Evolutionary conservation across 2,329 filamentous ascomycete genomes (phyloP), one percentile per base, ranked within the genome.

Genomic region (Truncatella angustata): DNA sequence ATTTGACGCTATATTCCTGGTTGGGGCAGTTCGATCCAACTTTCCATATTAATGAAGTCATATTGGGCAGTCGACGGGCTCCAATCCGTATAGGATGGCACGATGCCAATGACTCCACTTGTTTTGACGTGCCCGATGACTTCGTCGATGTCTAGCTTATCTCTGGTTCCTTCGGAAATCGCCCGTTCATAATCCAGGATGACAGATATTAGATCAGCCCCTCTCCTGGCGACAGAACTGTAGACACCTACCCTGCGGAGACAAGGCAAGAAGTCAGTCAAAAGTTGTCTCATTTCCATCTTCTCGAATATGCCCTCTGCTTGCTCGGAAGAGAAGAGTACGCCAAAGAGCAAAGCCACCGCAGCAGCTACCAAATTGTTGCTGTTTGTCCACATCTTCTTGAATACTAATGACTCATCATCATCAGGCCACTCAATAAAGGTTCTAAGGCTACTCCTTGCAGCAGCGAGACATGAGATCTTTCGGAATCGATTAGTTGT

Each of bases 251-350:
- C 12, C 23, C 40, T 44, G 40, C 40, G 12, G 12, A 44, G 40
- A 18, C 40, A 44, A 14, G 40, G 40, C 40, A 44, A 26, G 16
- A 44, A 44, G 21, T 44, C 21, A n/a, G 12, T 44, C 3, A 44
- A 23, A 10, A 44, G 40, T 44, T 44, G 40, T 44, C 40, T 44
- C 40, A 44, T 44, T 28, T 44, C 40, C 40, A 44, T 44, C 21
- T 44, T 44, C 40, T 44, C 40, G 40, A 44, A 44, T 20, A 44
- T 44, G 11, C 40, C 40, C 14, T 44, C 40, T 9, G 40, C 40
- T 11, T 44, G 21, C 21, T 44, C 40, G 2, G 40, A 44, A 5
- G 40, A 44, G 40, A 44, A 44, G 20, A 44, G 40, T 3, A 44
- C 40, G 5, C 40, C 40, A 6, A 44, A 28, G 11, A 44, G 24